These are phyloP conservation scores for Pythium chondricola DNA, from an alignment of 352 stramenopile genomes.

Conservation along the genomic window DNA sequence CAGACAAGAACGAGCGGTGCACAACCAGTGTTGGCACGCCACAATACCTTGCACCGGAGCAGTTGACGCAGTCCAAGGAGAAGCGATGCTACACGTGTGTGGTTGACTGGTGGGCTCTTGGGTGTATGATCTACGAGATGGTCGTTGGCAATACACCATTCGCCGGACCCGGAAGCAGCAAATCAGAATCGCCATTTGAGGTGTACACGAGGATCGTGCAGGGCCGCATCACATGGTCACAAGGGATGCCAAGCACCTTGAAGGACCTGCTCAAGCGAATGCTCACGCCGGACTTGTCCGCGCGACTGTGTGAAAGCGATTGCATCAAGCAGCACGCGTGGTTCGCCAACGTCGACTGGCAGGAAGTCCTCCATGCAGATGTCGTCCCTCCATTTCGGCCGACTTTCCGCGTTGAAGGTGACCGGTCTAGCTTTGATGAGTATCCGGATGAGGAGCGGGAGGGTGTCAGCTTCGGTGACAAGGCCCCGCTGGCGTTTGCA, in stretches of 20 bases:
- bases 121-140: slow-evolving; percentile 79
- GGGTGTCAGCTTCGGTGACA: neutral
- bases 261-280: slow-evolving; percentile 67
- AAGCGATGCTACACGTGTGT: slow-evolving; percentile 58
- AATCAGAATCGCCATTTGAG: slow-evolving; percentile 82
- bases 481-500: slow-evolving; percentile 2
- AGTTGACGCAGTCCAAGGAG: slow-evolving; percentile 53
- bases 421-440: slow-evolving; percentile 61
- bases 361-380: slow-evolving; percentile 35
- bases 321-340: slow-evolving; percentile 56
- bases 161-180: slow-evolving; percentile 34
- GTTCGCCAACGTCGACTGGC: slow-evolving; percentile 66
- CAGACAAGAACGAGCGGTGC: slow-evolving; percentile 28
- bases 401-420: slow-evolving; percentile 28
- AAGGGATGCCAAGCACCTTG: slow-evolving; percentile 31
- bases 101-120: slow-evolving; percentile 85
- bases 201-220: slow-evolving; percentile 79
- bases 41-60: slow-evolving; percentile 69
- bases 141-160: slow-evolving; percentile 68
- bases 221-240: slow-evolving; percentile 47
- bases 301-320: slow-evolving; percentile 38
- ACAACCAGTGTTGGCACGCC: slow-evolving; percentile 55
- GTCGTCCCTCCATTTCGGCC: slow-evolving; percentile 45
- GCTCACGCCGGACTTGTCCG: slow-evolving; percentile 43
- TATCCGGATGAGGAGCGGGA: slow-evolving; percentile 30